These are phyloP conservation scores for Calycina marina DNA, from an alignment of 2,329 filamentous ascomycete species.

Conservation along the genomic window DNA sequence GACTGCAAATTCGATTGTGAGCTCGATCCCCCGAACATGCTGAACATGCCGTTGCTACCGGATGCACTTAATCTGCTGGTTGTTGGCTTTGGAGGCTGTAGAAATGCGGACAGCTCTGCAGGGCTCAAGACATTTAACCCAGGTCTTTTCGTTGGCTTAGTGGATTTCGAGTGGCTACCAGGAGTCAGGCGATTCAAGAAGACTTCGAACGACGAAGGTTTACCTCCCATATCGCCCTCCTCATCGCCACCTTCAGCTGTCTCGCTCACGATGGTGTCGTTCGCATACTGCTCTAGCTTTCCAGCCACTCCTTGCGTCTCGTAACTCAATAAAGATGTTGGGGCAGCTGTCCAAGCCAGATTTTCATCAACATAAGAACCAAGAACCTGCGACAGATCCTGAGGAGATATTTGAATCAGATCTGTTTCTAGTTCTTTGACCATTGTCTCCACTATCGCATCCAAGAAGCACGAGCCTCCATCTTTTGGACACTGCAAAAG, in stretches of 20 bases:
- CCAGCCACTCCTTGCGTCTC: conserved; percentile 39
- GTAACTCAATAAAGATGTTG: conserved; percentile 41
- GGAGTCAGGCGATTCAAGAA: background rate
- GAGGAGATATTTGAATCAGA: conserved; percentile 51
- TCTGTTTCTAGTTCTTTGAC: conserved; percentile 49
- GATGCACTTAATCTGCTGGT: too few species aligned
- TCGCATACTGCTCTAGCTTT: conserved; percentile 33
- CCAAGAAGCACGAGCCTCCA: conserved; percentile 37
- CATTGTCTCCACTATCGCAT: conserved; percentile 46
- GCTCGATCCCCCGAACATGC: too few species aligned
- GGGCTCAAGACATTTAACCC: too few species aligned
- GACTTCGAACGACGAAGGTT: background rate
- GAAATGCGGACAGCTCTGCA: background rate
- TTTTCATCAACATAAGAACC: conserved; percentile 56
- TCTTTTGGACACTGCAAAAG: conserved; percentile 43
- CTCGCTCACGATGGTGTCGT: conserved; percentile 30
- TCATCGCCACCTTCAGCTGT: conserved; percentile 27
- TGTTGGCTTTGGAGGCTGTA: background rate
- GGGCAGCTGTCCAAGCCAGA: conserved; percentile 29
- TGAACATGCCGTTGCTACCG: too few species aligned
- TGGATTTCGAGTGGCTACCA: background rate
- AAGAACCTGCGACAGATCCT: conserved; percentile 54
- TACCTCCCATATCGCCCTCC: background rate
- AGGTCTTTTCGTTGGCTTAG: background rate
- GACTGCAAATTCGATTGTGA: background rate